Percentiles rank a stretch among this genome's conserved stretches.
These are phyloP conservation scores for Chaetomiaceae sp. DNA, from an alignment of 2,329 filamentous ascomycete species.

Conservation along the genomic window DNA sequence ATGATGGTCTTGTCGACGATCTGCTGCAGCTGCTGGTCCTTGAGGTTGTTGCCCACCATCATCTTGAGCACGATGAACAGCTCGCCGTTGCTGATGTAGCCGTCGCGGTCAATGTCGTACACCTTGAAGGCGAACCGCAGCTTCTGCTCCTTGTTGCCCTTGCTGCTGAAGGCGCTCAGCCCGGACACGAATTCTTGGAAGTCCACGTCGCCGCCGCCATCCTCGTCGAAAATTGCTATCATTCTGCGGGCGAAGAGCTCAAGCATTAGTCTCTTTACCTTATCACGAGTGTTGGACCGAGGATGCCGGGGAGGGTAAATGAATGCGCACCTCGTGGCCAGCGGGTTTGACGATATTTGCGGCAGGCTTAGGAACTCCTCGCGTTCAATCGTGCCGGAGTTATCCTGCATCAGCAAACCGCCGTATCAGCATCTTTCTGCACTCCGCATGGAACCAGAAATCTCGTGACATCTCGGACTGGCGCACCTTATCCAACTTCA, in stretches of 20 bases:
- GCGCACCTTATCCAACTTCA: slow-evolving; percentile 95
- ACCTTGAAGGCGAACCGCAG: slow-evolving; percentile 97
- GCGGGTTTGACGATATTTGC: slow-evolving; percentile 94
- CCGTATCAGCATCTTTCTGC: background rate
- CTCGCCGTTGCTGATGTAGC: slow-evolving; percentile 97
- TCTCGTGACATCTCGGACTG: background rate
- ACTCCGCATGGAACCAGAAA: background rate
- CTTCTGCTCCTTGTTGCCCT: slow-evolving; percentile 99
- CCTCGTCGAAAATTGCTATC: slow-evolving; percentile 99
- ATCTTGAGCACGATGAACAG: slow-evolving; percentile 99
- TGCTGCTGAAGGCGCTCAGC: slow-evolving; percentile 90
- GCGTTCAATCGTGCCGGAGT: slow-evolving; percentile 95
- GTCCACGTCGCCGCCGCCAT: slow-evolving; percentile 94
- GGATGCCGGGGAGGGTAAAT: background rate
- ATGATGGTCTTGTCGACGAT: slow-evolving; percentile 99
- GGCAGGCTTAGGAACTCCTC: slow-evolving; percentile 96
- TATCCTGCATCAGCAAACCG: slow-evolving; percentile 56
- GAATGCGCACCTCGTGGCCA: slow-evolving; percentile 70
- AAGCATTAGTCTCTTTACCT: too few relatives aligned
- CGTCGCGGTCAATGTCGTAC: slow-evolving; percentile 98
- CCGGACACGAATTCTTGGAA: slow-evolving; percentile 98
- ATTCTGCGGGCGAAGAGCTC: slow-evolving; percentile 56
- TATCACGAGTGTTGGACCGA: too few relatives aligned
- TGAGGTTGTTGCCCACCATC: slow-evolving; percentile 99
- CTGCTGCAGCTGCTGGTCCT: slow-evolving; percentile 97